Evolutionary conservation across 2,329 filamentous ascomycete genomes (phyloP).

Genomic region (Neoscytalidium dimidiatum): DNA sequence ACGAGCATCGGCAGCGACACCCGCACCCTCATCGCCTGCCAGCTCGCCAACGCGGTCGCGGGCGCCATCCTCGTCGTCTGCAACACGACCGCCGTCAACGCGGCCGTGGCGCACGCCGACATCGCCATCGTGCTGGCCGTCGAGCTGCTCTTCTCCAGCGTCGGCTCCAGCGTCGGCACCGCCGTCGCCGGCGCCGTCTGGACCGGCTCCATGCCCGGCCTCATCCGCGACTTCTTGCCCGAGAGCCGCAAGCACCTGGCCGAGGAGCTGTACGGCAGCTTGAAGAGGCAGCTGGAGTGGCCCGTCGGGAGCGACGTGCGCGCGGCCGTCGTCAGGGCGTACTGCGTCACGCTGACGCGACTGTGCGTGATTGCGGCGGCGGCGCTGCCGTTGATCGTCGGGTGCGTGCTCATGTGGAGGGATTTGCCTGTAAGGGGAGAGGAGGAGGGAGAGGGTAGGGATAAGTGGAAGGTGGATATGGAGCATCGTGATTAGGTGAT

Average conservation of each 20-base stretch:
- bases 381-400: neutral
- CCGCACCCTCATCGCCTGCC: constrained; percentile 33
- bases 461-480: neutral
- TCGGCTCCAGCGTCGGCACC: constrained; percentile 44
- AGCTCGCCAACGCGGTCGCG: constrained; percentile 33
- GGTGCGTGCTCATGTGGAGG: constrained; percentile 1
- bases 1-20: constrained; percentile 32
- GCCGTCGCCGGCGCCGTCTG: constrained; percentile 64
- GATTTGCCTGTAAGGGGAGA: constrained; percentile 5
- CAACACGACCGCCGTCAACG: constrained; percentile 16
- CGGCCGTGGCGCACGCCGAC: constrained; percentile 51
- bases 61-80: constrained; percentile 29
- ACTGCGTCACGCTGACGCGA: constrained; percentile 32
- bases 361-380: constrained; percentile 25
- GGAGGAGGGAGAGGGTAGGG: constrained; percentile 1
- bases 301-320: constrained; percentile 50
- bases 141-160: constrained; percentile 58
- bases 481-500: neutral
- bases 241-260: constrained; percentile 36
- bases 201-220: constrained; percentile 57
- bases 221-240: constrained; percentile 52
- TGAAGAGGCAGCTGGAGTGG: constrained; percentile 57
- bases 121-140: constrained; percentile 64
- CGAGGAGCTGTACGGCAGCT: constrained; percentile 52
- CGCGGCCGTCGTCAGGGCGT: constrained; percentile 35